Evolutionary conservation across 495 filamentous ascomycete species (phyloP), one percentile per base, ranked within the genome.

Genomic region (Talaromyces stipitatus): DNA sequence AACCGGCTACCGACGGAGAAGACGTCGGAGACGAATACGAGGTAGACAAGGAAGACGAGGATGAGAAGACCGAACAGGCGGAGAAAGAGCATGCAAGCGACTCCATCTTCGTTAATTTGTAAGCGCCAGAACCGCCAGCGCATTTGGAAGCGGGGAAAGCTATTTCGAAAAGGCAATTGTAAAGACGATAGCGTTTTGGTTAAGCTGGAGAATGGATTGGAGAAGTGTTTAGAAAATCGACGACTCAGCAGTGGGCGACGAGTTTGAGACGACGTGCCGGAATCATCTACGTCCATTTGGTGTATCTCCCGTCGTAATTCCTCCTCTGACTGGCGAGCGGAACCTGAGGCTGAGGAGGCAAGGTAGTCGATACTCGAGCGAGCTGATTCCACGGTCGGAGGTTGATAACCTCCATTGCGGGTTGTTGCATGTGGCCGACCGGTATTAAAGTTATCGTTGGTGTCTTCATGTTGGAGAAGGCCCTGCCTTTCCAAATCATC

Each of bases 261-360:
- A 26, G 64, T 62, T 46, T 64, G 32, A 60, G 65, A 61, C 60
- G 76, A 51, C 57, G 69, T 53, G 66, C 56, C 80, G 3, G 85
- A 84, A 63, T 96, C 92, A 60, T 90, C 76, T 6, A 95, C 82
- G 64, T 96, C 92, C 82, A 98, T 83, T 78, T 96, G 87, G 61
- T 90, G 83, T 71, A 97, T 86, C 72, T 91, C 89, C 61, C 84
- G 78, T 58, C 87, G 83, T 50, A 96, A 74, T 54, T 77, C 78
- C 32, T 87, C 88, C 29, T 75, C 69, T 45, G 77, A 81, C 32
- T 67, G 69, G 54, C 77, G 70, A 50, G 68, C 67, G 18, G 76
- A 79, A 47, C 62, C 66, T 32, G 66, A 67, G 5, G 61, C 67
- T 5, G 73, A 69, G 3, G 78, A 80, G 47, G 71, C 71, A 30